These are phyloP conservation scores for Russula sp. DNA, from an alignment of 768 basidiomycete genomes.

Conservation along the genomic window DNA sequence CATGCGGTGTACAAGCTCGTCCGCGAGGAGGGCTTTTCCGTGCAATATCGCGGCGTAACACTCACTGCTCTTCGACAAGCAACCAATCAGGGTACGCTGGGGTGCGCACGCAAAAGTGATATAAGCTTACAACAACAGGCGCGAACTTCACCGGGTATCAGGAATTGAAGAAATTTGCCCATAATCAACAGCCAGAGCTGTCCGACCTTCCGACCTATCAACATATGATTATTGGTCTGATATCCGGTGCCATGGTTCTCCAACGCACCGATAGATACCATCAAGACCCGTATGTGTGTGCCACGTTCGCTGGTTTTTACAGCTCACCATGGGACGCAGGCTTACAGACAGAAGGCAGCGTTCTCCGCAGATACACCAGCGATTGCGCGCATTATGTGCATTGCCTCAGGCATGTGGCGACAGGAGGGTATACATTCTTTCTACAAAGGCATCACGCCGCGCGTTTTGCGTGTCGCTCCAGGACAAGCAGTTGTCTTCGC, in stretches of 20 bases:
- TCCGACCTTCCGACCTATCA: slow-evolving; percentile 86
- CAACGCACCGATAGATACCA: slow-evolving; percentile 92
- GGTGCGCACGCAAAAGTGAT: background rate
- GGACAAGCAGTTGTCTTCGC: slow-evolving; percentile 97
- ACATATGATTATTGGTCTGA: slow-evolving; percentile 89
- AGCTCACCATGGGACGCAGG: slow-evolving; percentile 36
- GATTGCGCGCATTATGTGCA: slow-evolving; percentile 67
- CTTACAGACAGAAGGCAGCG: slow-evolving; percentile 77
- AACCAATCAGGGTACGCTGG: slow-evolving; percentile 79
- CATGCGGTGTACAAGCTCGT: slow-evolving; percentile 95
- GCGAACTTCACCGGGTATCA: slow-evolving; percentile 99
- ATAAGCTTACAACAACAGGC: slow-evolving; percentile 35
- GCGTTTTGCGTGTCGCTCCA: slow-evolving; percentile 92
- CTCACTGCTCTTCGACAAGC: slow-evolving; percentile 94
- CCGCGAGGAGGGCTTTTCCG: slow-evolving; percentile 77
- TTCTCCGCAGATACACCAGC: slow-evolving; percentile 69
- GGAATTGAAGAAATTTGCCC: slow-evolving; percentile 83
- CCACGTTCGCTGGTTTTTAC: background rate
- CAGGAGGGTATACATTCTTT: slow-evolving; percentile 85
- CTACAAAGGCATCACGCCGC: slow-evolving; percentile 97
- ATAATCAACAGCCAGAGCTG: slow-evolving; percentile 70
- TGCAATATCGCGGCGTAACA: slow-evolving; percentile 88
- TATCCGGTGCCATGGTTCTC: slow-evolving; percentile 99
- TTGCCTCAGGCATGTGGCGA: slow-evolving; percentile 90
- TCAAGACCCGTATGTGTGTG: slow-evolving; percentile 75